These are phyloP conservation scores for Beauveria sp. DNA, from an alignment of 2,329 filamentous ascomycete species.

Conservation along the genomic window DNA sequence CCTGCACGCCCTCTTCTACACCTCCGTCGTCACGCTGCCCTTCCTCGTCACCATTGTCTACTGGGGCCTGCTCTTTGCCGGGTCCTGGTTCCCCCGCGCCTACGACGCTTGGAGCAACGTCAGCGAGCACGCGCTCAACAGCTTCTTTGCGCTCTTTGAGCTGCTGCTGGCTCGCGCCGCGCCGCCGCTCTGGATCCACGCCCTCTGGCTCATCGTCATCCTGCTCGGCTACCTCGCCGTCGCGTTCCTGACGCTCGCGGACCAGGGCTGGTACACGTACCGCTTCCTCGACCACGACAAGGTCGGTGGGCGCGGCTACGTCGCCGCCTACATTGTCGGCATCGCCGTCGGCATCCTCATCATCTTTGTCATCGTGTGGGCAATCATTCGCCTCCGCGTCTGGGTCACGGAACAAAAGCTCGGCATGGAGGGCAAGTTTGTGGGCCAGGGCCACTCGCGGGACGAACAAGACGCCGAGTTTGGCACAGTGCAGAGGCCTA, in stretches of 20 bases:
- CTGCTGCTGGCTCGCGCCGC: constrained; percentile 59
- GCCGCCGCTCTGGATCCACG: constrained; percentile 52
- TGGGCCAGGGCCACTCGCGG: constrained; percentile 15
- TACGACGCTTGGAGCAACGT: constrained; percentile 58
- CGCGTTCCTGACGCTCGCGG: constrained; percentile 64
- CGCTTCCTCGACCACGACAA: constrained; percentile 62
- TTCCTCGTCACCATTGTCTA: constrained; percentile 65
- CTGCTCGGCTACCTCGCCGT: constrained; percentile 65
- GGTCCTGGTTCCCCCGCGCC: constrained; percentile 39
- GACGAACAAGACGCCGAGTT: not conserved
- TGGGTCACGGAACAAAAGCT: constrained; percentile 42
- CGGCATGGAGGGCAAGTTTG: constrained; percentile 35
- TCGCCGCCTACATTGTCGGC: constrained; percentile 51
- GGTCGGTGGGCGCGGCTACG: constrained; percentile 35
- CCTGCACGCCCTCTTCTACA: constrained; percentile 58
- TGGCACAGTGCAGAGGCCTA: not conserved
- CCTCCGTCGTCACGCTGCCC: constrained; percentile 54
- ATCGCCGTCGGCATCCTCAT: constrained; percentile 46
- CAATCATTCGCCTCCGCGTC: constrained; percentile 40
- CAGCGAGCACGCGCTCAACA: constrained; percentile 69
- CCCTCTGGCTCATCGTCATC: constrained; percentile 61
- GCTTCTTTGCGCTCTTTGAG: constrained; percentile 67
- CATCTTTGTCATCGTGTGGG: constrained; percentile 45
- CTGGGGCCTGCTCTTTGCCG: constrained; percentile 54
- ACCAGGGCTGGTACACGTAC: constrained; percentile 70